Percentiles rank a stretch among this genome's conserved stretches.
Conservation (phyloP, 2,329 filamentous ascomycete species). For the Coniochaeta hoffmannii region DNA sequence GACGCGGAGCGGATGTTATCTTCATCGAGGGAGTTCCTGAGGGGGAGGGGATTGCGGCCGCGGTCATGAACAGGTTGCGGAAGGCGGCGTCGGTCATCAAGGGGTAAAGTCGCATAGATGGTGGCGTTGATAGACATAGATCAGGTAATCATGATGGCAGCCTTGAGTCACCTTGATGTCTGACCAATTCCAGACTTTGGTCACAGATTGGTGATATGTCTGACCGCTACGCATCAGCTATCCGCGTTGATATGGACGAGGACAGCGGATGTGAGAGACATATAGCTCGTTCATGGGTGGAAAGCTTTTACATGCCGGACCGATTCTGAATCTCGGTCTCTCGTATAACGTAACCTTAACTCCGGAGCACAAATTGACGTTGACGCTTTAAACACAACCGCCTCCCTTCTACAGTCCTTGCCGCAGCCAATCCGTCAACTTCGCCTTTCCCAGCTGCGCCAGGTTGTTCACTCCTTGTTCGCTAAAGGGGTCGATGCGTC, state of each 20-base stretch:
- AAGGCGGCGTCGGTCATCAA: conserved; percentile 64
- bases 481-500: conserved; percentile 81
- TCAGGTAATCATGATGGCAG: neutral
- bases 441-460: conserved; percentile 88
- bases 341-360: conserved; percentile 13
- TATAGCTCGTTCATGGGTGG: too few species aligned
- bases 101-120: conserved; percentile 33
- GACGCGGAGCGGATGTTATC: conserved; percentile 70
- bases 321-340: neutral
- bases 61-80: conserved; percentile 75
- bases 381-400: conserved; percentile 5
- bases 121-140: conserved; percentile 13
- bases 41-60: conserved; percentile 74
- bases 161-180: neutral
- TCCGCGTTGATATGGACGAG: too few species aligned
- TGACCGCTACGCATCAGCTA: too few species aligned
- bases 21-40: conserved; percentile 84
- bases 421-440: conserved; percentile 83
- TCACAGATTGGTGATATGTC: too few species aligned
- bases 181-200: neutral
- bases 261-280: too few species aligned
- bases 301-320: too few species aligned
- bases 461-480: conserved; percentile 93
- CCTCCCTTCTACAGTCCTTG: conserved; percentile 57
- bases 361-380: conserved; percentile 6